Base-by-base conservation (phyloP, 1,284 basidiomycete genomes). In the Ustilago sp. region DNA sequence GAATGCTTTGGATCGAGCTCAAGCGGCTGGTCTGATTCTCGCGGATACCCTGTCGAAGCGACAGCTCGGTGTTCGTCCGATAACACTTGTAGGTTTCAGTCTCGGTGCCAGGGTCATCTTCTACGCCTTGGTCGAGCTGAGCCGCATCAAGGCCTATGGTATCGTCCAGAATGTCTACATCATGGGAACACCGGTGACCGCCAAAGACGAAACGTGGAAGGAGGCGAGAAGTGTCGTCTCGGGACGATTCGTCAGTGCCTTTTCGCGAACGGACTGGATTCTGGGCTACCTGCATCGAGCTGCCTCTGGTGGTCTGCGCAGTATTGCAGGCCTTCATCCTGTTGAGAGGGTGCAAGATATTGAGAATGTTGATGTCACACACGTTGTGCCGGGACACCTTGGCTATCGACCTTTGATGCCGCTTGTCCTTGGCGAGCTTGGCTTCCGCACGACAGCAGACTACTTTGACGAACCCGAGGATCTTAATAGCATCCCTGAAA, bases 401-500 rank as follows among this genome's bases (percentile, higher is more conserved):
- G 74, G 75, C 17, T 86, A 86, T 52, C 81, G 84, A 17, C 77
- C 84, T 2, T 55, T 85, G 54, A 86, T 83, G 77, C 84, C 84
- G 31, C 74, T 85, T 8, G 83, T 86, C 11, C 73, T 86, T 19
- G 68, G 81, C 54, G 81, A 86, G 74, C 77, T 86, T 5, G 84
- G 84, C 39, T 86, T 86, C 71, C 74, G 79, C 41, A 81, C 80
- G 17, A 85, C 83, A 0, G 84, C 84, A 2, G 84, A 86, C 68
- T 86, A 84, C 77, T 86, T 86, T 74, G 84, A 86, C 63, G 84
- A 86, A 71, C 84, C 84, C 6, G 84, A 85, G 50, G 82, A 84
- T 38, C 68, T 86, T 23, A 72, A 73, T 28, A 74, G 77, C 34
- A 79, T 86, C 6, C 84, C 83, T 3, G 84, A 85, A 52, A 63